Evolutionary conservation across 2,329 filamentous ascomycete genomes (phyloP), one percentile per base, ranked within the genome.

Genomic region (Aspergillus sojae): DNA sequence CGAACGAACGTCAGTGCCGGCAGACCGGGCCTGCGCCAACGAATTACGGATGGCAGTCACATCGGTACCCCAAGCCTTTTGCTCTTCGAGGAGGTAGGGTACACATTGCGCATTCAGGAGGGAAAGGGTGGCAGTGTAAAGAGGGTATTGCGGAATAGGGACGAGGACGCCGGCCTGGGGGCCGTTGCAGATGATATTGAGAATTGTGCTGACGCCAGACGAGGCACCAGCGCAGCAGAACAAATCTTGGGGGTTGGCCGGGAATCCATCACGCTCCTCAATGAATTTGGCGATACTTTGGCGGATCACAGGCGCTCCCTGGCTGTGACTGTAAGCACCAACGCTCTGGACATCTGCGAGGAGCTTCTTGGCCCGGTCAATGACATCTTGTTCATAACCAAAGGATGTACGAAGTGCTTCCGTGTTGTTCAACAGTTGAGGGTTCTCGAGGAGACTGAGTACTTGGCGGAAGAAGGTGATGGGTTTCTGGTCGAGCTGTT

Each of bases 381-480:
- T 85, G 48, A 94, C 94, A 81, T 99, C 95, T 67, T 88, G 82
- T 84, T 97, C 91, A 84, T 98, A 99, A 68, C 91, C 93, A 69
- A 98, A 86, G 52, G 84, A 79, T 62, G 89, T 86, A 75, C 89
- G 81, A 67, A 98, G 82, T n/a, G 91, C 89, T 68, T 94, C 87
- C 77, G 93, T 88, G 72, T 96, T 89, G 75, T 97, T 86, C 64
- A 99, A 85, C 39, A 99, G 84, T 62, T 84, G 78, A 0, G 95
- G 95, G 83, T 98, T 94, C 84, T 99, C 95, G 63, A 98, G 81
- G 66, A 99, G 80, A 81, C 93, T 96, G 74, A 95, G 86, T 32
- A 99, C 95, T 82, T 99, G 94, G 71, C 95, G 90, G 88, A 99
- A 97, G 85, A 97, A 99, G 71, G 95, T 99, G 74, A 99, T 94